Evolutionary conservation across 192 early-diverging fungal genomes (phyloP), one percentile per base, ranked within the genome.

Genomic region (Physocladia obscura): DNA sequence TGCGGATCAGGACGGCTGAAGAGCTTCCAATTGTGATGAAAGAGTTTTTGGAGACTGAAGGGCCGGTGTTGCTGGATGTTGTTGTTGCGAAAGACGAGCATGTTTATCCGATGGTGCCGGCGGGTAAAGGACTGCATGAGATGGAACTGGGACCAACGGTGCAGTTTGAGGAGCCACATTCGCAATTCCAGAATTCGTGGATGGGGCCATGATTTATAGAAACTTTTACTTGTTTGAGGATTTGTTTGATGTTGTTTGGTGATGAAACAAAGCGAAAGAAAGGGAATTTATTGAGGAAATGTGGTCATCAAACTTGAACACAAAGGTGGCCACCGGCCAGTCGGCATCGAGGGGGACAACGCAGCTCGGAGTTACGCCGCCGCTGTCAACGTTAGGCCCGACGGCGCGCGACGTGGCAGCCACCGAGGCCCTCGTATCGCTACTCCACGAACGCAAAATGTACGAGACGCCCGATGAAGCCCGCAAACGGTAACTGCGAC

Each of bases 81-180:
- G 84, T 92, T 44, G 92, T 98, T 13, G 90, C 89, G 73, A 96
- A 96, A 74, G 75, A 90, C 40, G 95, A 99, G 80, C 93, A 94
- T 75, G 92, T 99, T 26, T 92, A 89, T 76, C 97, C 97, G 48
- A 99, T 99, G 97, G 94, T 93, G 1, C 93, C 97, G 26, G 97
- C 91, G 64, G 94, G 94, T 47, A 94, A 92, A 78, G 90, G 87
- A 21, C 80, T 99, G 62, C 84, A 97, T 79, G 94, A 99, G 75
- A 84, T 84, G 82, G 82, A 79, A 39, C 71, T 84, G n/a, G 82
- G 82, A 22, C 54, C 65, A 19, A 27, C 37, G 8, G 57, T 70
- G 32, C 60, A 77, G 57, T 49, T 84, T 36, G 76, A 84, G 57
- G 82, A 84, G 61, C 57, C 58, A 27, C 35, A 74, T 48, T 72